Evolutionary conservation across 768 basidiomycete genomes (phyloP).

Genomic region (Cyclocybe aegerita): DNA sequence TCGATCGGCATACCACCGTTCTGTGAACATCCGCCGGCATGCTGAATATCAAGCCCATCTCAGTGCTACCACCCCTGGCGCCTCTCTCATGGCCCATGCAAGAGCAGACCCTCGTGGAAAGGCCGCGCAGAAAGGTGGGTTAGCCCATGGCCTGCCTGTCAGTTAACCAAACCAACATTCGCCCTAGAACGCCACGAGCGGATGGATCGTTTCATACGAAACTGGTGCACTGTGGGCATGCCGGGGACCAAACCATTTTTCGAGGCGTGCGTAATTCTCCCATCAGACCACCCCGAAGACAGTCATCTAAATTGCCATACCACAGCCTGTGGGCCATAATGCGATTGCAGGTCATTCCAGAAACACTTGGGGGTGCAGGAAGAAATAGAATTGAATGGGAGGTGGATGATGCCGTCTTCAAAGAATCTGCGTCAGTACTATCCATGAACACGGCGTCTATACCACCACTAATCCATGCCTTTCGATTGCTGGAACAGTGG

Average conservation of each 20-base stretch:
- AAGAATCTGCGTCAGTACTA: slow-evolving; percentile 83
- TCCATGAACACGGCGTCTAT: slow-evolving; percentile 9
- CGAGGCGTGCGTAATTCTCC: slow-evolving; percentile 42
- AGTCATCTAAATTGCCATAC: background rate
- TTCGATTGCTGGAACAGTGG: slow-evolving; percentile 51
- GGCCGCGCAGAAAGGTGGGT: slow-evolving; percentile 64
- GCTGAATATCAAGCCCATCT: slow-evolving; percentile 88
- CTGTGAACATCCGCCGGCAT: slow-evolving; percentile 69
- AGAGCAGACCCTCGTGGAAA: slow-evolving; percentile 63
- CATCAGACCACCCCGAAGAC: background rate
- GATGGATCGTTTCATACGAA: slow-evolving; percentile 70
- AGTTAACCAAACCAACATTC: background rate
- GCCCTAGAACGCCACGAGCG: slow-evolving; percentile 68
- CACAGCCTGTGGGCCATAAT: slow-evolving; percentile 70
- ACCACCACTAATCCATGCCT: slow-evolving; percentile 17
- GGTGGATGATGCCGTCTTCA: slow-evolving; percentile 91
- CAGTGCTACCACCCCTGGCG: slow-evolving; percentile 74
- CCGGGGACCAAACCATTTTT: slow-evolving; percentile 92
- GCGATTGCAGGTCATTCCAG: slow-evolving; percentile 79
- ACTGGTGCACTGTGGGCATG: slow-evolving; percentile 85
- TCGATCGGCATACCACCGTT: slow-evolving; percentile 81
- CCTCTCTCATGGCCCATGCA: slow-evolving; percentile 73
- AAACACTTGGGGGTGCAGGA: slow-evolving; percentile 80
- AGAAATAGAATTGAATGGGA: slow-evolving; percentile 78
- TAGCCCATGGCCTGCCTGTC: background rate